Base-by-base conservation (phyloP, 2,329 filamentous ascomycete genomes). In the Xylariales sp. region DNA sequence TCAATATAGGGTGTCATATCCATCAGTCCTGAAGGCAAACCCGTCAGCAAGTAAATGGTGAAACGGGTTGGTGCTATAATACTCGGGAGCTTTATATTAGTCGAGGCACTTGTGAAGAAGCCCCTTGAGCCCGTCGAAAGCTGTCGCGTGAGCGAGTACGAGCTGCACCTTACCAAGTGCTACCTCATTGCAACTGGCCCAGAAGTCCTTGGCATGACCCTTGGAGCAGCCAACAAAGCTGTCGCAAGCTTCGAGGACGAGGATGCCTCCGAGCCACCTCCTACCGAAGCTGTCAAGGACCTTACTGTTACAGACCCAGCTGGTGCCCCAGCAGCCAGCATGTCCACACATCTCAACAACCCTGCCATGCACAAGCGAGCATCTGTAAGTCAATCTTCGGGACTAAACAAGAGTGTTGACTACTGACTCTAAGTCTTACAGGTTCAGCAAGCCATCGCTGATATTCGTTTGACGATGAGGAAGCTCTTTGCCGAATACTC, bases 321-420 rank as follows among this genome's bases (percentile, higher is more conserved):
- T 31, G 52, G 57, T 47, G 73, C 71, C 12, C 87, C 90, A 1
- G 76, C 86, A 39, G 90, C 94, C 21, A 85, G 80, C 46, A 80
- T 97, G 62, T 80, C 82, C 58, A 94, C 88, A 1, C 82, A 91
- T 52, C 78, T 96, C 38, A 86, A 95, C 72, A 95, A 97, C 74
- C 82, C 87, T 46, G 87, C 87, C 39, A 86, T 98, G 70, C 90
- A 96, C 69, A 86, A 96, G 60, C 84, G 93, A 43, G 87, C 88
- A 1, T 88, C 89, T 47, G 85, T 94, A n/a, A n/a, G n/a, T n/a
- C n/a, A n/a, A n/a, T n/a, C n/a, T n/a, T n/a, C n/a, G n/a, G n/a
- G n/a, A n/a, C n/a, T n/a, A n/a, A n/a, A n/a, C n/a, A n/a, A n/a
- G n/a, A n/a, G n/a, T n/a, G n/a, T n/a, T n/a, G n/a, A n/a, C n/a